phyloP scores from a whole-genome alignment of 495 filamentous ascomycete species.

The Hypoxylon rickii region DNA sequence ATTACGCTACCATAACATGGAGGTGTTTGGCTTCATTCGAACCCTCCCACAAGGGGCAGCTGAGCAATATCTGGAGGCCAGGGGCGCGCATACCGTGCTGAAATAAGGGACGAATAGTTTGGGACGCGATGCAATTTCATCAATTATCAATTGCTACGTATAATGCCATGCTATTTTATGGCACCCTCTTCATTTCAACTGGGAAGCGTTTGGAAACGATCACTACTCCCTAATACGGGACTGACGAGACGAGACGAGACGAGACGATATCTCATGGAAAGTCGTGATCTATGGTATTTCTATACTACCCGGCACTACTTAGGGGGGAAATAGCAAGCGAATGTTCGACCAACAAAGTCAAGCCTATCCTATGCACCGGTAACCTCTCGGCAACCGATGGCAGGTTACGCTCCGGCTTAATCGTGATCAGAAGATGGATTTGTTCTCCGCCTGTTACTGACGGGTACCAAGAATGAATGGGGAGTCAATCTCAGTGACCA shows the following conservation, averaged over 20 bases:
- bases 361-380: slow-evolving; percentile 80
- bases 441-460: slow-evolving; percentile 52
- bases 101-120: slow-evolving; percentile 55
- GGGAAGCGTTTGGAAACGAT: too few relatives aligned
- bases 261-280: too few relatives aligned
- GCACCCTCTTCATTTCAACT: too few relatives aligned
- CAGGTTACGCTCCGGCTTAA: slow-evolving; percentile 90
- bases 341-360: slow-evolving; percentile 87
- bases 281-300: too few relatives aligned
- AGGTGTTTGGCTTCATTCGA: slow-evolving; percentile 82
- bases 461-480: slow-evolving; percentile 52
- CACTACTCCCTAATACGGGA: too few relatives aligned
- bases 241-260: too few relatives aligned
- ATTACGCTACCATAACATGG: slow-evolving; percentile 84
- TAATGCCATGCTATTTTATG: too few relatives aligned
- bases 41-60: slow-evolving; percentile 75
- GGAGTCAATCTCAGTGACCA: slow-evolving; percentile 52
- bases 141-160: not conserved
- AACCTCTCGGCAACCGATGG: slow-evolving; percentile 74
- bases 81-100: slow-evolving; percentile 89
- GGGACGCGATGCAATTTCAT: slow-evolving; percentile 2
- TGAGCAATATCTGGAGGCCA: slow-evolving; percentile 84
- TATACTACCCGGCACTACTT: too few relatives aligned
- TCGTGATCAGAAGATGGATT: slow-evolving; percentile 64
- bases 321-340: too few relatives aligned